Base-by-base conservation (phyloP, 495 filamentous ascomycete species). In the Penicillium longicatenatum region DNA sequence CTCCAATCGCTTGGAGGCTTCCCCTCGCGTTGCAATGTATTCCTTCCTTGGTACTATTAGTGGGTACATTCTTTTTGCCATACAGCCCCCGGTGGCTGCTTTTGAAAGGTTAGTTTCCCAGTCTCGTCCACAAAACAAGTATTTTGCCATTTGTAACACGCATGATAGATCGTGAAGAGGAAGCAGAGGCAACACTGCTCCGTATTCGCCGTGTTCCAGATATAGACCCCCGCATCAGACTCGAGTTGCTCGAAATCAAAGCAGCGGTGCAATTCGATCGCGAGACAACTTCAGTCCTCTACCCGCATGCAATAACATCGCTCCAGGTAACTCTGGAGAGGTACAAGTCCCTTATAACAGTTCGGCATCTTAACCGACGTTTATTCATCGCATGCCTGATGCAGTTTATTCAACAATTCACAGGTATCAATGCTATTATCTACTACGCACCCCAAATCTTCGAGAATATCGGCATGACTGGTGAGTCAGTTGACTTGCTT, bases 161-260 rank as follows among this genome's bases (percentile, higher is more conserved):
- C 1, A 3, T 22, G 31, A 6, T n/a, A 55, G 52, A 47, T 37
- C 86, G 86, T 33, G 84, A 89, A 64, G 75, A 75, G 0, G 86
- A 90, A 66, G 86, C 86, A 0, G 81, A 80, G 45, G 72, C 71
- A 26, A 81, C 86, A 3, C 76, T 91, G n/a, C 76, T 87, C 3
- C 74, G 43, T 42, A 83, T 92, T 8, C 84, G 88, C 12, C 77
- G 74, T 14, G 57, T 69, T 20, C 83, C 89, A 59, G 48, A 47
- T 20, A 45, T 35, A 16, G 79, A 89, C 66, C 82, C 87, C 58
- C 79, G 89, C 0, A 81, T 92, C 59, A 82, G 86, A 70, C 77
- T 90, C n/a, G 89, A 91, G 66, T 88, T 84, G 69, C 77, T 88
- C 39, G 89, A 91, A 68, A 91, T 92, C 71, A 86, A 86, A 70